phyloP scores from a whole-genome alignment of 306 rosid species.

The Quercus rubra region DNA sequence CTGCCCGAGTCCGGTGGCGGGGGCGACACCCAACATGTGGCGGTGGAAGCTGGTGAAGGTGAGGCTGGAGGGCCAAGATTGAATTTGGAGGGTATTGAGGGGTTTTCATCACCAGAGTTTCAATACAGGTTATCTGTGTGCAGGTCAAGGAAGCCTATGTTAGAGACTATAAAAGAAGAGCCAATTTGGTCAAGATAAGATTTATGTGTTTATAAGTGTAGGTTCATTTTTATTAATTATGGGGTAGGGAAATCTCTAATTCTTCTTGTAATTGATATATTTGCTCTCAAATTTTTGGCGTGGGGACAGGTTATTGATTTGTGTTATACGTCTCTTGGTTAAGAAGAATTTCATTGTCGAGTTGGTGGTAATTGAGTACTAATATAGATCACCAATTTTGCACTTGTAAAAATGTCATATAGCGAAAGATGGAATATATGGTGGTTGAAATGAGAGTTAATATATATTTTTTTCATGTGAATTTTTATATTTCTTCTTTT shows the following conservation, averaged over 20 bases:
- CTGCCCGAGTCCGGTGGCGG: slow-evolving; percentile 30
- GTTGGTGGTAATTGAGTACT: no score
- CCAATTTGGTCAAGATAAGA: slow-evolving; percentile 34
- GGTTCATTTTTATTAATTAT: neutral
- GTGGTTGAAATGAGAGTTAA: no score
- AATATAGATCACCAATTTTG: no score
- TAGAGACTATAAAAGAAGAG: slow-evolving; percentile 87
- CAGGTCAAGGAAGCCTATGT: slow-evolving; percentile 72
- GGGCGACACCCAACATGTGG: neutral
- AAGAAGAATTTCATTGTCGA: neutral
- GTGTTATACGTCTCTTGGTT: neutral
- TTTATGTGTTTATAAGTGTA: neutral
- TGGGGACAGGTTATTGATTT: neutral
- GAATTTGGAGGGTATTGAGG: slow-evolving; percentile 67
- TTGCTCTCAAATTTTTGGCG: neutral
- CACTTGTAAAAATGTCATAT: no score
- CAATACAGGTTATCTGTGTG: slow-evolving; percentile 53
- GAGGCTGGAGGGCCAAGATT: slow-evolving; percentile 29
- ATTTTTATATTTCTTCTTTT: no score
- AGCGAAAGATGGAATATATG: no score
- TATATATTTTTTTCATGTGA: no score
- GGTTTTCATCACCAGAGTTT: slow-evolving; percentile 39
- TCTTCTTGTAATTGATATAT: neutral
- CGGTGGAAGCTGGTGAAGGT: neutral
- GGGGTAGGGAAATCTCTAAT: no score